These are phyloP conservation scores for Aristolochia contorta DNA, from an alignment of 164 flowering plant species.

Conservation along the genomic window DNA sequence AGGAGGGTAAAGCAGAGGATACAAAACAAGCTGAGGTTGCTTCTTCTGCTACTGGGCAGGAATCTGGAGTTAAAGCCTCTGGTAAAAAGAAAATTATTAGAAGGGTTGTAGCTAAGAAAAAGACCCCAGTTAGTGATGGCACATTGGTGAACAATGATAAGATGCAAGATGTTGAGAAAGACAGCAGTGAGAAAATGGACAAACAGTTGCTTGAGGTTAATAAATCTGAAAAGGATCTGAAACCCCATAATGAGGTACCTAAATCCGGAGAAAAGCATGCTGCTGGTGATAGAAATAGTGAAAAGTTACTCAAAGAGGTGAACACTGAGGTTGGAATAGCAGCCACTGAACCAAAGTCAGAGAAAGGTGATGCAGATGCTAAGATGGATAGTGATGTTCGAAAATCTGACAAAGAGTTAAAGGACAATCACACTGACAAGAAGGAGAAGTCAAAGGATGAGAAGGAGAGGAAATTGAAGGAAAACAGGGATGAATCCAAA, in stretches of 20 bases:
- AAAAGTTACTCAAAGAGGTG: conserved; percentile 18
- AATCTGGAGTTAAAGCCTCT: conserved; percentile 28
- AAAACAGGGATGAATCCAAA: conserved; percentile 37
- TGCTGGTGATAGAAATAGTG: conserved; percentile 10
- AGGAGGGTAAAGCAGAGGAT: conserved; percentile 26
- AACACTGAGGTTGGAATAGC: conserved; percentile 16
- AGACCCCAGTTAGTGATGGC: not conserved
- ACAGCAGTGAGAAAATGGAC: conserved; percentile 13
- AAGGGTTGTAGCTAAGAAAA: conserved; percentile 12
- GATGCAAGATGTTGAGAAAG: conserved; percentile 27
- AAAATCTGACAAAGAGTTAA: conserved; percentile 24
- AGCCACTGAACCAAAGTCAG: conserved; percentile 6
- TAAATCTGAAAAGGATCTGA: conserved; percentile 19
- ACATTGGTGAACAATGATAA: conserved; percentile 31
- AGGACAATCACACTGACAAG: conserved; percentile 26
- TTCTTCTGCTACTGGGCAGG: conserved; percentile 22
- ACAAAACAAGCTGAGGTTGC: conserved; percentile 22
- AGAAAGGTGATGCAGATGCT: conserved; percentile 17
- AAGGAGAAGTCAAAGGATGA: conserved; percentile 34
- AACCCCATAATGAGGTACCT: conserved; percentile 14
- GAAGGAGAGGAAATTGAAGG: conserved; percentile 37
- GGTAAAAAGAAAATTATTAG: conserved; percentile 59
- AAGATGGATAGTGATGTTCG: conserved; percentile 17
- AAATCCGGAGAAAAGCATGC: conserved; percentile 18
- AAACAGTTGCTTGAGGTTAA: conserved; percentile 13